These are phyloP conservation scores for Areca catechu DNA, from an alignment of 176 grass and related monocot species.

Conservation along the genomic window DNA sequence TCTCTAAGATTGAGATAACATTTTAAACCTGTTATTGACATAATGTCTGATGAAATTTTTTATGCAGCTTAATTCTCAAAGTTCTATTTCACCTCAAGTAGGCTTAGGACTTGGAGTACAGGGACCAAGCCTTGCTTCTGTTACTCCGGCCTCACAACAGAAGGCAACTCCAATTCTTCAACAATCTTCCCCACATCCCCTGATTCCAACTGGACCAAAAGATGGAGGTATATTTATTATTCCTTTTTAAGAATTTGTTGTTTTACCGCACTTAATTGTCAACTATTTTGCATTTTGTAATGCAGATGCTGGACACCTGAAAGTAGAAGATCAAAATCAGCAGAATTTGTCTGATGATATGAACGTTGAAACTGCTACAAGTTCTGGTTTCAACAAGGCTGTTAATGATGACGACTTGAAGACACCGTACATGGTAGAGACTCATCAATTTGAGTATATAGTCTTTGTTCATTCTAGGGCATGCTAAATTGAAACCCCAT, in stretches of 20 bases:
- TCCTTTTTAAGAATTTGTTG: not conserved
- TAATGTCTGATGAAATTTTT: constrained; percentile 3
- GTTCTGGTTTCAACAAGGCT: constrained; percentile 52
- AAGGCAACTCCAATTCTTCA: constrained; percentile 18
- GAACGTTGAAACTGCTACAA: constrained; percentile 33
- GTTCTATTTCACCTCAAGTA: constrained; percentile 49
- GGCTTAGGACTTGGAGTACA: constrained; percentile 49
- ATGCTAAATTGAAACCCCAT: too few relatives aligned
- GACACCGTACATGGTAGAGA: constrained; percentile 41
- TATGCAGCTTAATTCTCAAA: constrained; percentile 82
- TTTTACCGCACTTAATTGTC: not conserved
- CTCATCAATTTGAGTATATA: not conserved
- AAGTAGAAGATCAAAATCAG: constrained; percentile 53
- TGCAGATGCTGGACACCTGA: constrained; percentile 52
- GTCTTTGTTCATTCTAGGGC: not conserved
- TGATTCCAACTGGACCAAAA: constrained; percentile 19
- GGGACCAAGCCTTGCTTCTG: constrained; percentile 53
- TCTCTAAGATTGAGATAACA: too few relatives aligned
- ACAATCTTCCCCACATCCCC: constrained; percentile 11
- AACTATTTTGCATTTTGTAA: constrained; percentile 13
- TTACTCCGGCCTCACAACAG: constrained; percentile 15
- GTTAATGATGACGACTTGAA: constrained; percentile 68
- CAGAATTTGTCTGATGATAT: constrained; percentile 48
- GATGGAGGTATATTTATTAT: constrained; percentile 13
- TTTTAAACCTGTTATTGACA: too few relatives aligned